Base-by-base conservation (phyloP, 1,284 basidiomycete genomes). In the Coniophora puteana region DNA sequence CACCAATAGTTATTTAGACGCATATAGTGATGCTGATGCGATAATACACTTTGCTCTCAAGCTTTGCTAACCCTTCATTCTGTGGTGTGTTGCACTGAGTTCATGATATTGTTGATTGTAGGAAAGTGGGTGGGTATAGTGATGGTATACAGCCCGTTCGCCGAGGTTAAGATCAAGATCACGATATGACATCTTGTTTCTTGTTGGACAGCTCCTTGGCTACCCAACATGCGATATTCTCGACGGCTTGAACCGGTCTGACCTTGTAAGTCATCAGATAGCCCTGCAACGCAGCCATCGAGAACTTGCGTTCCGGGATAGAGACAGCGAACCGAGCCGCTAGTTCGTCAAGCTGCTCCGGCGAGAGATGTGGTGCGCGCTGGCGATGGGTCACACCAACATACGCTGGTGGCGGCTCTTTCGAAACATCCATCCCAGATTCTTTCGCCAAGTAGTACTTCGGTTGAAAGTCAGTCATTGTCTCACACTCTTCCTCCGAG, bases 251-350 rank as follows among this genome's bases (percentile, higher is more conserved):
- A 40, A 66, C 60, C 3, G 88, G 84, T 1, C 71, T 61, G 10
- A 65, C 68, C 58, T 89, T 90, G 64, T 83, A 75, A 20, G 62
- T 66, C 80, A 90, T 83, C 38, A 90, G 57, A 56, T 80, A 86
- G 3, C 83, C 86, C 54, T 89, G 88, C 12, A 91, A 65, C 27
- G 68, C 71, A 8, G 88, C 84, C 74, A 89, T 84, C 13, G 84
- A 83, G 31, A 84, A 66, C 51, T 71, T 68, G n/a, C 78, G 69
- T 39, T 83, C 77, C 0, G 83, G 83, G 18, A 90, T 69, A 1
- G 58, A 56, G 2, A 66, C 63, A 2, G 76, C 68, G 53, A 89
- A 90, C n/a, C 61, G 59, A 12, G 58, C 54, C 1, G 85, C 83
- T 20, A 88, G 72, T 21, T 50, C 41, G 5, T 57, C 50, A 16